Percentiles rank a stretch among this genome's conserved stretches.
phyloP scores from a whole-genome alignment of 306 rosid genomes.

The Prunus davidiana region DNA sequence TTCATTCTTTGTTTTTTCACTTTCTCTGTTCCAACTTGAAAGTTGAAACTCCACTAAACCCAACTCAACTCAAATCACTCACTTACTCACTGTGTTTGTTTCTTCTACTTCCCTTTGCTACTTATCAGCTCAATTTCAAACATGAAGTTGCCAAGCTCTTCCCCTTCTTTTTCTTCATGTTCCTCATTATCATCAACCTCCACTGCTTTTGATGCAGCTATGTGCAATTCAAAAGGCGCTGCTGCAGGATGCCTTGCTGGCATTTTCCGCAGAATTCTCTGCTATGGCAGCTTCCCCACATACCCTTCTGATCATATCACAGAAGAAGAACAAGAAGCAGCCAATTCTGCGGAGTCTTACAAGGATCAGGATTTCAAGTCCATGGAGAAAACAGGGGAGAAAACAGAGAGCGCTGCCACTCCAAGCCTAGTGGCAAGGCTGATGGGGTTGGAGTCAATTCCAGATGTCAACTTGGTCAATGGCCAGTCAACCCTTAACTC shows the following conservation, averaged over 20 bases:
- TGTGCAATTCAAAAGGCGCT: conserved; percentile 55
- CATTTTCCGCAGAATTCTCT: conserved; percentile 67
- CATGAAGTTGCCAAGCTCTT: conserved; percentile 52
- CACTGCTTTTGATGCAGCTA: conserved; percentile 29
- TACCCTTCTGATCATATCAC: conserved; percentile 59
- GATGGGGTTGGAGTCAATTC: conserved; percentile 79
- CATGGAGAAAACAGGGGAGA: conserved; percentile 17
- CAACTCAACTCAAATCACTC: conserved; percentile 2
- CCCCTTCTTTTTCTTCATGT: conserved; percentile 41
- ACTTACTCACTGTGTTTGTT: not conserved
- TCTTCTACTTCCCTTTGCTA: conserved; percentile 7
- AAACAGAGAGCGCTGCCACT: conserved; percentile 20
- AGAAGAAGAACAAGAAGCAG: conserved; percentile 39
- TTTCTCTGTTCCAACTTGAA: conserved; percentile 25
- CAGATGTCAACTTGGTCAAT: conserved; percentile 22
- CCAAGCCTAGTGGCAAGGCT: conserved; percentile 77
- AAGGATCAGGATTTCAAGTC: conserved; percentile 28
- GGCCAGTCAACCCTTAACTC: conserved; percentile 14
- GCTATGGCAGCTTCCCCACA: conserved; percentile 71
- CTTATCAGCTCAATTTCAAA: conserved; percentile 10
- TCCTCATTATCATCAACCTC: conserved; percentile 31
- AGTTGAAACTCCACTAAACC: conserved; percentile 27
- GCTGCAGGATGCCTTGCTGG: conserved; percentile 56
- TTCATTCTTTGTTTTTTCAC: conserved; percentile 30
- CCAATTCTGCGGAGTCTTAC: conserved; percentile 9